These are phyloP conservation scores for Pulveroboletus sp. DNA, from an alignment of 768 basidiomycete genomes.

Conservation along the genomic window DNA sequence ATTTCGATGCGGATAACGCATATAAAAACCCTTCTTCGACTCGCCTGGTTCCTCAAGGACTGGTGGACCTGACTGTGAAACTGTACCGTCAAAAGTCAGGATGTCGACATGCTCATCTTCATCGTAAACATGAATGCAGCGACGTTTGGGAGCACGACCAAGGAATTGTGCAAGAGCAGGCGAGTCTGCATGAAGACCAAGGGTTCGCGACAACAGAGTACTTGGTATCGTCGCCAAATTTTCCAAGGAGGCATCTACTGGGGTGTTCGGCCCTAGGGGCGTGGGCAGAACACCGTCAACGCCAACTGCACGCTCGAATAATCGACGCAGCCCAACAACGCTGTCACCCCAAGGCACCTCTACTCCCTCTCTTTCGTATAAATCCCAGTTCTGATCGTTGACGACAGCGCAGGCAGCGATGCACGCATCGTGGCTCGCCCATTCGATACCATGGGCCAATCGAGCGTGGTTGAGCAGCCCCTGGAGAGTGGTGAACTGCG, in stretches of 20 bases:
- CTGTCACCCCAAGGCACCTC: conserved; percentile 32
- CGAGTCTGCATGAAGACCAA: conserved; percentile 49
- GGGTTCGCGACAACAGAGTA: conserved; percentile 43
- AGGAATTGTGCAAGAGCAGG: conserved; percentile 50
- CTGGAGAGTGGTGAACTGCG: conserved; percentile 49
- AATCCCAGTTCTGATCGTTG: conserved; percentile 33
- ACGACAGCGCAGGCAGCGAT: conserved; percentile 42
- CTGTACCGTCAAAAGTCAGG: conserved; percentile 10
- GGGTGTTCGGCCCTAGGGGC: not conserved
- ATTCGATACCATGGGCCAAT: conserved; percentile 44
- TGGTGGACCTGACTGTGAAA: not conserved
- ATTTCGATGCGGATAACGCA: conserved; percentile 40
- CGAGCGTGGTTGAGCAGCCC: conserved; percentile 52
- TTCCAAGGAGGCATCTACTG: conserved; percentile 4
- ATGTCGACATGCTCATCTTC: conserved; percentile 36
- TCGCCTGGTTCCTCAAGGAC: not conserved
- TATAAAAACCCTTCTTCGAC: conserved; percentile 30
- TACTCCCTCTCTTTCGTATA: conserved; percentile 38
- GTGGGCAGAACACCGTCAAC: conserved; percentile 23
- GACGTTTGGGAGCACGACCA: conserved; percentile 40
- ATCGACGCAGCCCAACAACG: conserved; percentile 42
- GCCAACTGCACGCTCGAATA: conserved; percentile 52
- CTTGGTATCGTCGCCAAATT: conserved; percentile 20
- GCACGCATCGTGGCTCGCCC: conserved; percentile 50
- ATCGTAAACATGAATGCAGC: conserved; percentile 37